Conservation (phyloP, 108 stramenopile species). For the Cylindrotheca fusiformis region DNA sequence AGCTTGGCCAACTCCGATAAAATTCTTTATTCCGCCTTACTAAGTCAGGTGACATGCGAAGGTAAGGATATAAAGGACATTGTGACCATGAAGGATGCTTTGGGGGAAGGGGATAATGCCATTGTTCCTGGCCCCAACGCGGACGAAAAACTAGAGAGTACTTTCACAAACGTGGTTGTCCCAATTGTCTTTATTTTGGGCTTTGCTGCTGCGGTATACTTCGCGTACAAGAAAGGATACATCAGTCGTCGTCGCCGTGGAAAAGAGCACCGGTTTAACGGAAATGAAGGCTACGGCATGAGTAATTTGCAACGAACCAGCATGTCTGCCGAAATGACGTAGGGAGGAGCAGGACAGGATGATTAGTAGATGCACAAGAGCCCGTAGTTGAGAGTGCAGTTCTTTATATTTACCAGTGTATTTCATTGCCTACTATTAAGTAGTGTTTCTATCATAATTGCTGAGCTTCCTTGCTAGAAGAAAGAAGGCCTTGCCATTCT, state of each 20-base stretch:
- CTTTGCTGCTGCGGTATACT: background rate
- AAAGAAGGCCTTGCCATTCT: no score
- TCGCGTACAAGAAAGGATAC: background rate
- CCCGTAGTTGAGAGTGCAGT: no score
- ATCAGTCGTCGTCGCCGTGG: no score
- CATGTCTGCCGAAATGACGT: background rate
- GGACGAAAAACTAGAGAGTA: background rate
- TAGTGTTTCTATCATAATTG: no score
- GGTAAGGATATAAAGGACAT: background rate
- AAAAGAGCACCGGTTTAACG: no score
- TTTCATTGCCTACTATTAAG: no score
- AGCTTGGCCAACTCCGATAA: background rate
- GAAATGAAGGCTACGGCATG: no score
- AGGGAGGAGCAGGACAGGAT: no score
- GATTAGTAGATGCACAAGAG: no score
- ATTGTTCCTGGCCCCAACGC: no score
- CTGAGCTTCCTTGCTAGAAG: no score
- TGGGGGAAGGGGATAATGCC: background rate
- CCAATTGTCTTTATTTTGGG: background rate
- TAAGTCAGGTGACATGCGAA: constrained; percentile 25
- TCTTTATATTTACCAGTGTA: no score
- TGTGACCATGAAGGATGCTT: background rate
- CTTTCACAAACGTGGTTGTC: background rate
- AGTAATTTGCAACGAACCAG: background rate
- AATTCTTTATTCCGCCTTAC: constrained; percentile 13